These are phyloP conservation scores for Syzygium syzygioides DNA, from an alignment of 441 rosid species.

Conservation along the genomic window DNA sequence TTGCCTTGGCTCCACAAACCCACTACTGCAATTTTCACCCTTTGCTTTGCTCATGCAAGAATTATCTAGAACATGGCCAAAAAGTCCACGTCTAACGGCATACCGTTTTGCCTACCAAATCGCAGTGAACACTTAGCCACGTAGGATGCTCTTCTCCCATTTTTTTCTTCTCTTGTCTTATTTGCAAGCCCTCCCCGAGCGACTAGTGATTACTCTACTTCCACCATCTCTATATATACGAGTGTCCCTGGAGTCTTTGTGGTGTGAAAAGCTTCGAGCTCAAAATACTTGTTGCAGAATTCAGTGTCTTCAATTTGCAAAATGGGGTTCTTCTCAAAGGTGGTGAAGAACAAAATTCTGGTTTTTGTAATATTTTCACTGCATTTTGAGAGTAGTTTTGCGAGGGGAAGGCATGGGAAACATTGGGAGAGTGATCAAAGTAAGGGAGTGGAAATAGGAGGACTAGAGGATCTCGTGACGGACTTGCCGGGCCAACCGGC, in stretches of 20 bases:
- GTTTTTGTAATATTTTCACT: neutral
- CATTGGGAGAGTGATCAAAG: neutral
- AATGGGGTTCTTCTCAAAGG: neutral
- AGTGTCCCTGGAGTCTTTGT: neutral
- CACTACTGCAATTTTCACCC: neutral
- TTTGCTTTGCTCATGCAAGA: constrained; percentile 14
- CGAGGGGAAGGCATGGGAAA: constrained; percentile 24
- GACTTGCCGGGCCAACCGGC: constrained; percentile 70
- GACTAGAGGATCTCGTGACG: constrained; percentile 43
- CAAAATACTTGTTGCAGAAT: neutral
- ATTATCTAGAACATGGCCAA: constrained; percentile 19
- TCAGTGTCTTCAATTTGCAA: neutral
- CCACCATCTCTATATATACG: neutral
- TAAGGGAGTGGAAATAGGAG: constrained; percentile 10
- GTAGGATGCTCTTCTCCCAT: constrained; percentile 5
- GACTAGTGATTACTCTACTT: neutral
- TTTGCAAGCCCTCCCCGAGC: neutral
- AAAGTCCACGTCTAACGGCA: constrained; percentile 13
- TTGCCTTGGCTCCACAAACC: constrained; percentile 10
- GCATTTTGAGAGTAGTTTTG: neutral
- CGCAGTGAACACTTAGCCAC: constrained; percentile 15
- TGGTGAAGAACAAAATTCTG: neutral
- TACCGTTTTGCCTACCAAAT: constrained; percentile 2
- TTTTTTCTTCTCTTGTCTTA: neutral
- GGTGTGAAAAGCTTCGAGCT: neutral